These are phyloP conservation scores for Venturia asperata DNA, from an alignment of 2,329 filamentous ascomycete genomes.

Conservation along the genomic window DNA sequence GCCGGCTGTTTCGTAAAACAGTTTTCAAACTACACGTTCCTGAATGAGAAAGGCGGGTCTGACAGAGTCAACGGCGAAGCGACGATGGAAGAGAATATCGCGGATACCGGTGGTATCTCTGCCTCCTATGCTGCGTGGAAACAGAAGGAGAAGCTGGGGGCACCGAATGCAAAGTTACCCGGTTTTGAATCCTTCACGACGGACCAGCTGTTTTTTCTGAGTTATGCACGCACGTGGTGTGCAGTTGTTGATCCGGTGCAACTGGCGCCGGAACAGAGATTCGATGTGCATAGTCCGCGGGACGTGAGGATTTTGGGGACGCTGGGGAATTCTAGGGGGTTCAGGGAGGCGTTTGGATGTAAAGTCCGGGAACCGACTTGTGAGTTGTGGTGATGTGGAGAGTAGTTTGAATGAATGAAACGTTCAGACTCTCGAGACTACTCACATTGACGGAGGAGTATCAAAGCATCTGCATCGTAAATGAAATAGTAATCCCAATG, in stretches of 20 bases:
- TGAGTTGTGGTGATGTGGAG: slow-evolving; percentile 53
- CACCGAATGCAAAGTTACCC: slow-evolving; percentile 23
- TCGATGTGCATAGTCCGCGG: slow-evolving; percentile 43
- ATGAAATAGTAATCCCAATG: no score
- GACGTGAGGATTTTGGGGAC: slow-evolving; percentile 53
- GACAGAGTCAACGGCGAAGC: slow-evolving; percentile 24
- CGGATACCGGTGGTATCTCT: slow-evolving; percentile 59
- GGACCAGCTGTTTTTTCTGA: slow-evolving; percentile 63
- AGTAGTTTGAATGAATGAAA: no score
- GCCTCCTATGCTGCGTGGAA: slow-evolving; percentile 61
- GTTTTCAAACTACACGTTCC: slow-evolving; percentile 54
- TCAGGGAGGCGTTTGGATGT: slow-evolving; percentile 61
- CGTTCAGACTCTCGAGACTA: no score
- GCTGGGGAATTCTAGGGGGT: slow-evolving; percentile 61
- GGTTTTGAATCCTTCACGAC: slow-evolving; percentile 56
- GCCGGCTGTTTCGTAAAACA: slow-evolving; percentile 61
- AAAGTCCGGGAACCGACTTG: slow-evolving; percentile 59
- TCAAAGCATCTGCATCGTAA: no score
- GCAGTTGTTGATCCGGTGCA: slow-evolving; percentile 41
- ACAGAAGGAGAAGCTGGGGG: slow-evolving; percentile 41
- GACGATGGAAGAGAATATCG: slow-evolving; percentile 59
- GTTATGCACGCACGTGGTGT: slow-evolving; percentile 60
- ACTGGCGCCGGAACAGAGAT: background rate
- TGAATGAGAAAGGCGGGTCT: background rate
- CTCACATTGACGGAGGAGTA: no score